Evolutionary conservation across 2,329 filamentous ascomycete genomes (phyloP).

Genomic region (Talaromyces rugulosus): DNA sequence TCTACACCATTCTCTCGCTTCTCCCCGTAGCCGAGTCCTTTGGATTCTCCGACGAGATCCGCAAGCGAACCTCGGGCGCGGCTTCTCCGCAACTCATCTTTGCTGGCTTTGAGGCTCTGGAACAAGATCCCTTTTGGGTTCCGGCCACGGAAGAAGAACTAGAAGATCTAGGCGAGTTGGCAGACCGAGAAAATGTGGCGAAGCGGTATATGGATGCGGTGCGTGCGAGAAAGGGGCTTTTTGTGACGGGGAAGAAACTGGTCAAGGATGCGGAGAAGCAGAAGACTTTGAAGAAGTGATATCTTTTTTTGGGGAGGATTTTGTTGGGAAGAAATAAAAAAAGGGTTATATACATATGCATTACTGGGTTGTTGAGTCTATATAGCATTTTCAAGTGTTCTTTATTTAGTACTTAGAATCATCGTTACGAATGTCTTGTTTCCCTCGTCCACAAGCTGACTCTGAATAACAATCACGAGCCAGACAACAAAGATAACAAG

Average conservation of each 20-base stretch:
- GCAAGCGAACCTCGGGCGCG: constrained; percentile 85
- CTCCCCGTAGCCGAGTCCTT: constrained; percentile 93
- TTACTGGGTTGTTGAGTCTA: too few relatives aligned
- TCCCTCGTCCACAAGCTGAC: neutral
- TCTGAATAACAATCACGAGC: neutral
- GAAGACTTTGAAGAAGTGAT: constrained; percentile 61
- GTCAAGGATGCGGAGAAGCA: constrained; percentile 91
- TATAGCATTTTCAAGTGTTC: too few relatives aligned
- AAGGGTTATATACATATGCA: neutral
- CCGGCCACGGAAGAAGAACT: constrained; percentile 94
- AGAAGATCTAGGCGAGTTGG: constrained; percentile 90
- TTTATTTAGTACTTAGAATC: too few relatives aligned
- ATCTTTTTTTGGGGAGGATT: neutral
- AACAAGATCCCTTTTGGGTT: constrained; percentile 97
- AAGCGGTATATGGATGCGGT: constrained; percentile 94
- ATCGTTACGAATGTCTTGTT: neutral
- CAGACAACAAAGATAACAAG: neutral
- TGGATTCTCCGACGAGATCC: constrained; percentile 93
- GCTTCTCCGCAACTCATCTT: constrained; percentile 93
- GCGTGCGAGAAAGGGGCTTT: constrained; percentile 76
- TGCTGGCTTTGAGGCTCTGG: constrained; percentile 83
- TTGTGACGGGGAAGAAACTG: constrained; percentile 70
- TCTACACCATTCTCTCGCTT: constrained; percentile 86
- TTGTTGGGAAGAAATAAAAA: neutral
- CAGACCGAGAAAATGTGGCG: constrained; percentile 91